phyloP scores from a whole-genome alignment of 2,329 filamentous ascomycete species.

The Stromatinia cepivora region DNA sequence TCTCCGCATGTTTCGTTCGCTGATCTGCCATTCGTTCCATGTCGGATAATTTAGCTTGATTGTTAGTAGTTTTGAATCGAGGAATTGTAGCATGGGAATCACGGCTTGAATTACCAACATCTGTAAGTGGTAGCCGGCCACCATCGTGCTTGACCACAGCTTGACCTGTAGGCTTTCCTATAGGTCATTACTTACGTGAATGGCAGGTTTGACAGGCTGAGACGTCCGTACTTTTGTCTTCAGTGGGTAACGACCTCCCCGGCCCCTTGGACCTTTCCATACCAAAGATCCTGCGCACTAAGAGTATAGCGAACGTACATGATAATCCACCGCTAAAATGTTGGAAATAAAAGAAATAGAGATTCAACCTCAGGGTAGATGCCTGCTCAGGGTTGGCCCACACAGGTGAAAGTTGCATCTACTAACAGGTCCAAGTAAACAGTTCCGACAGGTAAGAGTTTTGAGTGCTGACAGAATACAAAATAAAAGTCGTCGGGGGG shows the following conservation, averaged over 20 bases:
- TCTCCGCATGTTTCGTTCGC: not conserved
- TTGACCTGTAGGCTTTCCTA: not conserved
- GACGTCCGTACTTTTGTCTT: not conserved
- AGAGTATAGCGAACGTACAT: not conserved
- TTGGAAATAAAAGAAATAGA: not conserved
- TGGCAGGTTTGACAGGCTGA: not conserved
- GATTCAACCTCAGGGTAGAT: not conserved
- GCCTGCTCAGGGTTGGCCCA: not conserved
- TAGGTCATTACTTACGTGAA: not conserved
- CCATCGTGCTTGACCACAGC: not conserved
- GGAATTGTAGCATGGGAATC: not conserved
- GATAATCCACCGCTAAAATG: no score
- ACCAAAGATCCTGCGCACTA: not conserved
- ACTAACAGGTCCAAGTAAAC: not conserved
- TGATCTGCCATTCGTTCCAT: slow-evolving; percentile 7
- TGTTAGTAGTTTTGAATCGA: not conserved
- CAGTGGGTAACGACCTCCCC: not conserved
- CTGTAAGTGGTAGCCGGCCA: no score
- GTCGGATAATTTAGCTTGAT: not conserved
- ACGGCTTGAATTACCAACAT: not conserved
- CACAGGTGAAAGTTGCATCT: no score
- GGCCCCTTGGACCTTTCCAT: not conserved
- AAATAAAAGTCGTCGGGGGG: no score
- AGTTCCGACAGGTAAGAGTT: no score
- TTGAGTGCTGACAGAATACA: no score